A percentile compares a stretch with the other conserved stretches of the same genome.
phyloP scores from a whole-genome alignment of 2,329 filamentous ascomycete species.

The Venturia asperata region DNA sequence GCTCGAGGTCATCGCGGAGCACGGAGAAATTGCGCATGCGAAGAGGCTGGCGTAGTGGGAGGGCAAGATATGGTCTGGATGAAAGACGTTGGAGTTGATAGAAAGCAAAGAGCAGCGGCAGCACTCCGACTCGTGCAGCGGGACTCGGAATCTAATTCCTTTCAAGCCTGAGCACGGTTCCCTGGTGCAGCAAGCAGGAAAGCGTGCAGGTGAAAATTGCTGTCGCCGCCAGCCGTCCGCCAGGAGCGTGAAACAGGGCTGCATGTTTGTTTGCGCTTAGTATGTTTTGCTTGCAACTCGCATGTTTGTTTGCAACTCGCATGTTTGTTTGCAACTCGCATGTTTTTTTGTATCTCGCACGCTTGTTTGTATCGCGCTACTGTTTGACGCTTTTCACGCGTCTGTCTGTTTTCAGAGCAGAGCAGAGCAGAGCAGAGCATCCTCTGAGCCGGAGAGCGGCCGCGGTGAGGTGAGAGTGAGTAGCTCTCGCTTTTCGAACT shows the following conservation, averaged over 20 bases:
- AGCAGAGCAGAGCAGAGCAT: too few relatives aligned
- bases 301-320: not conserved
- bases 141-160: not conserved
- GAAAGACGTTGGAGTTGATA: too few relatives aligned
- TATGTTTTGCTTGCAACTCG: not conserved
- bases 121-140: not conserved
- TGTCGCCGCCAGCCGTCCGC: not conserved
- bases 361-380: slow-evolving; percentile 4
- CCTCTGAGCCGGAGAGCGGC: not conserved
- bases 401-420: not conserved
- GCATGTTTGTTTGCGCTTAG: not conserved
- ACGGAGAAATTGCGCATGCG: too few relatives aligned
- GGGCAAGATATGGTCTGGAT: too few relatives aligned
- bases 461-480: not conserved
- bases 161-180: not conserved
- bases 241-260: not conserved
- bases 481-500: not conserved
- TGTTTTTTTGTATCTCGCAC: not conserved
- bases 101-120: not conserved
- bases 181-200: not conserved
- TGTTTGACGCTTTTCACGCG: not conserved
- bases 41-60: too few relatives aligned
- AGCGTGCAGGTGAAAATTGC: too few relatives aligned
- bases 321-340: slow-evolving; percentile 1
- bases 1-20: too few relatives aligned